These are phyloP conservation scores for Fusarium lyarnte DNA, from an alignment of 2,329 filamentous ascomycete species.

Conservation along the genomic window DNA sequence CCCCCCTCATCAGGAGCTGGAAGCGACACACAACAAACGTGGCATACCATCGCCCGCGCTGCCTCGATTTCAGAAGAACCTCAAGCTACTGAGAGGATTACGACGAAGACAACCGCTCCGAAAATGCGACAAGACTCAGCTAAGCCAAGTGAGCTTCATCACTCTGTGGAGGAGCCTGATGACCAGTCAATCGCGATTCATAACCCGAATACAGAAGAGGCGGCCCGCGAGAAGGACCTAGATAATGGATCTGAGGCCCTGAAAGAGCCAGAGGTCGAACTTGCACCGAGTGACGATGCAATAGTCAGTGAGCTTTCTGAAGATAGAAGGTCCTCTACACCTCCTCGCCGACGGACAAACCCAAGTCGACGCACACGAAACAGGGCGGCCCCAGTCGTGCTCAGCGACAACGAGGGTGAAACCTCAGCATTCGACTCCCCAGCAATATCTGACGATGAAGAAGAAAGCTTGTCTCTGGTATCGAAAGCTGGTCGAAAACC, in stretches of 20 bases:
- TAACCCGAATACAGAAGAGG: background rate
- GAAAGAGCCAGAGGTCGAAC: background rate
- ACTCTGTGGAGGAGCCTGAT: background rate
- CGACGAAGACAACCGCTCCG: background rate
- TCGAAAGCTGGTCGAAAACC: background rate
- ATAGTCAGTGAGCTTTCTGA: background rate
- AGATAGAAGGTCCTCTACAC: background rate
- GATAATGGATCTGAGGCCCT: background rate
- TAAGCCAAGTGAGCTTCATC: background rate
- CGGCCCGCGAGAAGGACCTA: background rate
- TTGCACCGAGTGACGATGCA: background rate
- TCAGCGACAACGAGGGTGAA: constrained; percentile 20
- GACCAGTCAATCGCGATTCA: background rate
- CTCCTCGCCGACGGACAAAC: constrained; percentile 12
- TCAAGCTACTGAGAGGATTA: background rate
- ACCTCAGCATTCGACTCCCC: background rate
- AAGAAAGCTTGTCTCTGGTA: background rate
- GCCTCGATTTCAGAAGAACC: background rate
- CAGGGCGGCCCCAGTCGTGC: constrained; percentile 1
- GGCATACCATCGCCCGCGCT: background rate
- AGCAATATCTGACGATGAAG: background rate
- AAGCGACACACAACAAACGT: background rate
- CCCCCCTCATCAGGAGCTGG: background rate
- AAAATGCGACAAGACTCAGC: background rate
- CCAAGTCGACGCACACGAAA: constrained; percentile 11